These are phyloP conservation scores for Ottelia alismoides DNA, from an alignment of 106 monocot species.

Conservation along the genomic window DNA sequence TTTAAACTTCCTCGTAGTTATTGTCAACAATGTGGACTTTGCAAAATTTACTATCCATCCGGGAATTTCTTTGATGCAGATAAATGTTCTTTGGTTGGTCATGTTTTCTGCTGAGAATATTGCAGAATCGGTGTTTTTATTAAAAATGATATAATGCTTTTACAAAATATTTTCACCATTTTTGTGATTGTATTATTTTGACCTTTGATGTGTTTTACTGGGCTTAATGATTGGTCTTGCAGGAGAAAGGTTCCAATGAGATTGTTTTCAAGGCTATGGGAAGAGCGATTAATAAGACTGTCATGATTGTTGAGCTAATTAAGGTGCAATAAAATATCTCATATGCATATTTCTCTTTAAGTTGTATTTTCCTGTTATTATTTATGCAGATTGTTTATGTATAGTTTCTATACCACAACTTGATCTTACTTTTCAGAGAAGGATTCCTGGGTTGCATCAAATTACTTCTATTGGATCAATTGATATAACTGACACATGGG, in stretches of 20 bases:
- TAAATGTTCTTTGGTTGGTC: no score
- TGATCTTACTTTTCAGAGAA: conserved; percentile 35
- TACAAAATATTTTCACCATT: no score
- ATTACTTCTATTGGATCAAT: conserved; percentile 50
- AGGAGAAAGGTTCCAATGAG: conserved; percentile 73
- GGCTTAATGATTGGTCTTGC: no score
- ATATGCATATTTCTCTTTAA: background rate
- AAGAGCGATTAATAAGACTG: conserved; percentile 86
- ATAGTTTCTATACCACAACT: background rate
- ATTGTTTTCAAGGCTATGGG: conserved; percentile 93
- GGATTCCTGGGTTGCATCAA: conserved; percentile 72
- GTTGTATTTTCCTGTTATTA: background rate
- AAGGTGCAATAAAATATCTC: conserved; percentile 28
- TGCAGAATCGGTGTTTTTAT: no score
- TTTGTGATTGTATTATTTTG: no score
- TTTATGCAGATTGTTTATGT: background rate
- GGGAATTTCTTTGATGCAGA: no score
- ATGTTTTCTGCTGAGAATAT: no score
- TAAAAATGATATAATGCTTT: no score
- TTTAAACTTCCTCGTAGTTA: no score
- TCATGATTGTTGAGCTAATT: conserved; percentile 77
- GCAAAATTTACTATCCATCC: no score
- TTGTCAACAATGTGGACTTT: no score
- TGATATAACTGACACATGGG: conserved; percentile 93
- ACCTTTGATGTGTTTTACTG: no score